These are phyloP conservation scores for Wallacemonas sp. DNA, from an alignment of 208 protist genomes.

Conservation along the genomic window DNA sequence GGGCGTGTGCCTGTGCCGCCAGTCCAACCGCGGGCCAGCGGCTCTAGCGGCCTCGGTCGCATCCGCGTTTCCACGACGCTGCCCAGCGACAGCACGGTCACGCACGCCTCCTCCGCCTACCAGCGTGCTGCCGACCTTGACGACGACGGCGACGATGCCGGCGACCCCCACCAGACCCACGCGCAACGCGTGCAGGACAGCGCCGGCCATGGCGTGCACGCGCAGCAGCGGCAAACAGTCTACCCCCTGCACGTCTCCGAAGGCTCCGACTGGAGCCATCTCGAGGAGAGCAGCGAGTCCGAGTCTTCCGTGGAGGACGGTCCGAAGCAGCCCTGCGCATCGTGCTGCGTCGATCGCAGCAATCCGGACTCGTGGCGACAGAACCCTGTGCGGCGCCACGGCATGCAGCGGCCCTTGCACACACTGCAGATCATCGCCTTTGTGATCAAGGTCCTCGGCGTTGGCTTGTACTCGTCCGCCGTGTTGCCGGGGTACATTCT, in stretches of 20 bases:
- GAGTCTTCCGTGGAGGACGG: slow-evolving; percentile 15
- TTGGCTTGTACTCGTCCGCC: slow-evolving; percentile 49
- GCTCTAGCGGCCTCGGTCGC: background rate
- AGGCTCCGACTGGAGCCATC: slow-evolving; percentile 2
- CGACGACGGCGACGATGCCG: background rate
- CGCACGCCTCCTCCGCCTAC: slow-evolving; percentile 4
- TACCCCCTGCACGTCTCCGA: slow-evolving; percentile 17
- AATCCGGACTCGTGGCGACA: slow-evolving; percentile 55
- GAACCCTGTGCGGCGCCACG: slow-evolving; percentile 49
- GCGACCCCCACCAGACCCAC: background rate
- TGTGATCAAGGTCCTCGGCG: slow-evolving; percentile 38
- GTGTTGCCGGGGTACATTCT: slow-evolving; percentile 47
- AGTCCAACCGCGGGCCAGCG: background rate
- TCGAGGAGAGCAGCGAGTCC: slow-evolving; percentile 14
- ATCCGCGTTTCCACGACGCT: slow-evolving; percentile 8
- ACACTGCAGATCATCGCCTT: slow-evolving; percentile 56
- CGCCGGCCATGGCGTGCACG: background rate
- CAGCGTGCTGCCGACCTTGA: background rate
- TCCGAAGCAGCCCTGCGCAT: slow-evolving; percentile 41
- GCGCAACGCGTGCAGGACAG: background rate
- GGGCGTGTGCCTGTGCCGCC: background rate
- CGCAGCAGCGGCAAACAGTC: background rate
- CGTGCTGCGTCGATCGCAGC: slow-evolving; percentile 55
- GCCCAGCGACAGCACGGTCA: slow-evolving; percentile 15
- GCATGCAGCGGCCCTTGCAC: slow-evolving; percentile 74